Evolutionary conservation across 208 protist genomes (phyloP), one percentile per base, ranked within the genome.

Genomic region (Sergeia podlipaevii): DNA sequence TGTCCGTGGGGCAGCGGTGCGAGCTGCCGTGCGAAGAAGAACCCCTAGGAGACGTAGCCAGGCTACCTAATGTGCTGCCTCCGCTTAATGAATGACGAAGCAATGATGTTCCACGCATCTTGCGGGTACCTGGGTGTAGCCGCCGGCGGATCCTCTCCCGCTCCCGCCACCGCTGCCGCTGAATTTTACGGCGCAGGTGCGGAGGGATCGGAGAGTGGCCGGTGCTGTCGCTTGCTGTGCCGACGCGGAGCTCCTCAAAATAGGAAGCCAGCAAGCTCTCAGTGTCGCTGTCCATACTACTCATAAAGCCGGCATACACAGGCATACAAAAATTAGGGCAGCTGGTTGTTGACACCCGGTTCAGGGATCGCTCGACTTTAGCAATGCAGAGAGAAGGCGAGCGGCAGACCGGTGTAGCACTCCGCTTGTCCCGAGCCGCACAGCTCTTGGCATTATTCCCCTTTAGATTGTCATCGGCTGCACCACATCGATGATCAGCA

Each of bases 181-280:
- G 55, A 13, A 77, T 72, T 37, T 60, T 58, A n/a, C 32, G 53
- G 20, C 55, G 49, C 34, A 77, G 60, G 1, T 59, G 54, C n/a
- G 44, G 63, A 4, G 74, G 65, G 47, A 80, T 64, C 27, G 64
- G 68, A n/a, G 69, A 73, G 43, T 73, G 60, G 23, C 74, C 69
- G 2, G 62, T 80, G 2, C 59, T 64, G 66, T 70, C 72, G 11
- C 60, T 56, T 24, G 43, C 30, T 1, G 33, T n/a, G 6, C 30
- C 43, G 10, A 4, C 37, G 11, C 36, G 7, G 8, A 8, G 32
- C 21, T 38, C 43, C 5, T 44, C 17, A 8, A 17, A 30, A 13
- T 1, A 3, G 34, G 4, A 3, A 10, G 42, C 30, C 4, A 32
- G 7, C 21, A 41, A 47, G 13, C 53, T 44, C 3, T 48, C 26